Conservation (phyloP, 352 stramenopile genomes). For the Thalassiosira sp. region DNA sequence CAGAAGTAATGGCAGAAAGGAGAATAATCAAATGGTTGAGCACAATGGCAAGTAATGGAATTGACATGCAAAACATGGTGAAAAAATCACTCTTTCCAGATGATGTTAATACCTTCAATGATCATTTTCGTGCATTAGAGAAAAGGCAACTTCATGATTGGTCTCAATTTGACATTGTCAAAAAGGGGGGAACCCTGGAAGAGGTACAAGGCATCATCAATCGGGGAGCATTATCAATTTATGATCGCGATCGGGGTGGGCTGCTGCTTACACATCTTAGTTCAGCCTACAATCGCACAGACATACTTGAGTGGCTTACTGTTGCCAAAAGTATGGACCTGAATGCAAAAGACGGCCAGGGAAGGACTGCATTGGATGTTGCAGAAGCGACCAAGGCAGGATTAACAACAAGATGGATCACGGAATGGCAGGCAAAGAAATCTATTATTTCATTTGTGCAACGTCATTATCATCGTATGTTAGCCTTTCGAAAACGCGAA, state of each 20-base stretch:
- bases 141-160: constrained; percentile 21
- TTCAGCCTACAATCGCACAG: constrained; percentile 30
- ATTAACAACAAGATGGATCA: constrained; percentile 19
- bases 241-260: constrained; percentile 12
- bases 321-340: constrained; percentile 23
- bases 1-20: too few relatives aligned
- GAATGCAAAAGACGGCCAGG: constrained; percentile 9
- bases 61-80: too few relatives aligned
- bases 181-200: constrained; percentile 8
- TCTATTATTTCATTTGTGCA: constrained; percentile 14
- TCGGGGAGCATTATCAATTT: constrained; percentile 2
- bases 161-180: constrained; percentile 36
- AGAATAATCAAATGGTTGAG: too few relatives aligned
- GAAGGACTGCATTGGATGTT: constrained; percentile 16
- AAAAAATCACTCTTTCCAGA: neutral
- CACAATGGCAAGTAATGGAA: too few relatives aligned
- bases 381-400: constrained; percentile 20
- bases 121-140: constrained; percentile 3
- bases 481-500: neutral
- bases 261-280: constrained; percentile 30
- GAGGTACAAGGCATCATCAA: constrained; percentile 9
- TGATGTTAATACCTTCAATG: neutral
- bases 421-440: constrained; percentile 11
- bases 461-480: constrained; percentile 15
- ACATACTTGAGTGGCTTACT: constrained; percentile 37